Conservation (phyloP, 208 protist species). For the Sergeia podlipaevii region DNA sequence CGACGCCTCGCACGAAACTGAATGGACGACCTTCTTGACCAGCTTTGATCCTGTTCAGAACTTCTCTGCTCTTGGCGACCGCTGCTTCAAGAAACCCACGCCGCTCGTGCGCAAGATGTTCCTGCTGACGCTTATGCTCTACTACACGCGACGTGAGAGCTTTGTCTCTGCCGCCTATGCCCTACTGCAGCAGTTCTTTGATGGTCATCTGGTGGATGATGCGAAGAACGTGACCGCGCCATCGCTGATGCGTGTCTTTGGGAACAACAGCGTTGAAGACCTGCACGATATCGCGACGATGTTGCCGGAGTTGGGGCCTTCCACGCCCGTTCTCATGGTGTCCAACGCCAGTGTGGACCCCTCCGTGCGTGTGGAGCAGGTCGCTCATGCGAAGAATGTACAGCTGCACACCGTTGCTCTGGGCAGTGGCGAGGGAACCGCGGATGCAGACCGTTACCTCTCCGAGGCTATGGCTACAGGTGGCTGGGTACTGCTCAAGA, state of each 20-base stretch:
- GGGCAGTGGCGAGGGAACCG: conserved; percentile 94
- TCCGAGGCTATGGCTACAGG: conserved; percentile 69
- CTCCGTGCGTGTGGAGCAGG: conserved; percentile 83
- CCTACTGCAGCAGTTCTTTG: conserved; percentile 69
- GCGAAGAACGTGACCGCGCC: conserved; percentile 1
- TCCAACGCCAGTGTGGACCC: conserved; percentile 94
- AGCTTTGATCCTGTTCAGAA: conserved; percentile 31
- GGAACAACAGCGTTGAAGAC: too few relatives aligned
- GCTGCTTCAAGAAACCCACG: conserved; percentile 26
- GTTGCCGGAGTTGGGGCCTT: conserved; percentile 48
- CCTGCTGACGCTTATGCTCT: conserved; percentile 58
- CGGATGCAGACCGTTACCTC: conserved; percentile 92
- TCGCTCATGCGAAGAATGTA: conserved; percentile 59
- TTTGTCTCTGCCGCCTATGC: conserved; percentile 58
- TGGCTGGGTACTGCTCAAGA: conserved; percentile 98
- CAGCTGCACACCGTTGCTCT: conserved; percentile 90
- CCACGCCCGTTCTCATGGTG: conserved; percentile 84
- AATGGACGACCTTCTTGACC: conserved; percentile 54
- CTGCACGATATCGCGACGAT: conserved; percentile 45
- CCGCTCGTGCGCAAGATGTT: conserved; percentile 45
- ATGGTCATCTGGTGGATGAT: conserved; percentile 24
- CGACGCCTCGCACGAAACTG: conserved; percentile 18
- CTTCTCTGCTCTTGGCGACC: conserved; percentile 27
- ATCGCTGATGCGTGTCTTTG: conserved; percentile 4
- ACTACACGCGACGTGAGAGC: conserved; percentile 70